phyloP scores from a whole-genome alignment of 2,329 filamentous ascomycete genomes.

The Penicillium corylophilum region DNA sequence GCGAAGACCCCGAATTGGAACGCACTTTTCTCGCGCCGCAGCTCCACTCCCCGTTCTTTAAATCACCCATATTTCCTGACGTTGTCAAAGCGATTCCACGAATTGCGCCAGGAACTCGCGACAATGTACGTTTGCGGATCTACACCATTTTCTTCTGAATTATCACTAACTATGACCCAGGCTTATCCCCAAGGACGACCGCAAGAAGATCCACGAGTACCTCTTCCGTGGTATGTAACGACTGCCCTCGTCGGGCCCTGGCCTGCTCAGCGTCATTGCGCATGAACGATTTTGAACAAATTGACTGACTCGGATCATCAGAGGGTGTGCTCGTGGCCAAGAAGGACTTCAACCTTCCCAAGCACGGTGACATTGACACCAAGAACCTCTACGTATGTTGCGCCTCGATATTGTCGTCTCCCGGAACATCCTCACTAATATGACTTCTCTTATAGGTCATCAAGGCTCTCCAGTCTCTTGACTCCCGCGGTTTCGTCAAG shows the following conservation, averaged over 20 bases:
- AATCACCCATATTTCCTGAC: constrained; percentile 37
- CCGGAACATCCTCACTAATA: constrained; percentile 4
- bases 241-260: constrained; percentile 20
- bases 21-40: constrained; percentile 38
- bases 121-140: constrained; percentile 45
- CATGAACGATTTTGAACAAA: not conserved
- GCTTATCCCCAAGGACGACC: constrained; percentile 99
- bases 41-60: constrained; percentile 39
- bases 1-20: constrained; percentile 27
- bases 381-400: constrained; percentile 87
- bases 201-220: constrained; percentile 99
- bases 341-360: constrained; percentile 98
- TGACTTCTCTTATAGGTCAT: constrained; percentile 60
- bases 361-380: constrained; percentile 97
- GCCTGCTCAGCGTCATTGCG: not conserved
- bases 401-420: not conserved
- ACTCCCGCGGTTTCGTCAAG: constrained; percentile 98
- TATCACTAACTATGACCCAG: constrained; percentile 45
- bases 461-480: constrained; percentile 98
- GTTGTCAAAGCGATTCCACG: constrained; percentile 55
- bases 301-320: constrained; percentile 33
- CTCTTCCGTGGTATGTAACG: constrained; percentile 78
- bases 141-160: not conserved
- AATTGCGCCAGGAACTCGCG: constrained; percentile 55
- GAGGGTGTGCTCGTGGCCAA: constrained; percentile 90